Percentiles rank a stretch among this genome's conserved stretches.
Conservation (phyloP, 345 rosid species). For the Hibiscus mutabilis region DNA sequence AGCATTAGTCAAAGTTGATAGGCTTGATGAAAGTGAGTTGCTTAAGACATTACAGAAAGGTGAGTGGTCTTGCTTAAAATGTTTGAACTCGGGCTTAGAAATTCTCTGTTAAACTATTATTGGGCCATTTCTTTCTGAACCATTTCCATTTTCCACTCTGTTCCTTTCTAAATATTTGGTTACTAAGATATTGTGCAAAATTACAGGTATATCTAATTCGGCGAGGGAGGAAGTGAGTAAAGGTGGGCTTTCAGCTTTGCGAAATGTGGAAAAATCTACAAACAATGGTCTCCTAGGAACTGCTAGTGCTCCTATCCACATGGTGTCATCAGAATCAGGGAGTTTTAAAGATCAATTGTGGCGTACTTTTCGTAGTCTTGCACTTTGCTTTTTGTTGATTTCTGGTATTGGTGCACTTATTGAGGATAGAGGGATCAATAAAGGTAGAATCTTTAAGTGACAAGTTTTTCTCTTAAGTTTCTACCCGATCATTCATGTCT, state of each 20-base stretch:
- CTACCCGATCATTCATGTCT: neutral
- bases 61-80: conserved; percentile 16
- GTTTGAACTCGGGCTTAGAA: neutral
- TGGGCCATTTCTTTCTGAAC: neutral
- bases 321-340: conserved; percentile 72
- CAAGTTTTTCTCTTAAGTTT: conserved; percentile 5
- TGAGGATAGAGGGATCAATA: conserved; percentile 84
- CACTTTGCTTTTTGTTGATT: conserved; percentile 67
- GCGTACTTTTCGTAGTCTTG: conserved; percentile 77
- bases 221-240: conserved; percentile 48
- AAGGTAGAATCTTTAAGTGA: conserved; percentile 43
- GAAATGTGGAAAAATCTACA: conserved; percentile 58
- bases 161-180: neutral
- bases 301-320: conserved; percentile 78
- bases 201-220: conserved; percentile 47
- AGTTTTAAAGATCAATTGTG: conserved; percentile 86
- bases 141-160: neutral
- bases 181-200: neutral
- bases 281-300: conserved; percentile 78
- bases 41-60: conserved; percentile 83
- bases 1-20: conserved; percentile 83
- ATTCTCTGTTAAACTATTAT: neutral
- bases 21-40: conserved; percentile 77
- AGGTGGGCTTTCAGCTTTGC: conserved; percentile 58
- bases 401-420: conserved; percentile 91